phyloP scores from a whole-genome alignment of 2,329 filamentous ascomycete genomes.

The Xylaria sp. region DNA sequence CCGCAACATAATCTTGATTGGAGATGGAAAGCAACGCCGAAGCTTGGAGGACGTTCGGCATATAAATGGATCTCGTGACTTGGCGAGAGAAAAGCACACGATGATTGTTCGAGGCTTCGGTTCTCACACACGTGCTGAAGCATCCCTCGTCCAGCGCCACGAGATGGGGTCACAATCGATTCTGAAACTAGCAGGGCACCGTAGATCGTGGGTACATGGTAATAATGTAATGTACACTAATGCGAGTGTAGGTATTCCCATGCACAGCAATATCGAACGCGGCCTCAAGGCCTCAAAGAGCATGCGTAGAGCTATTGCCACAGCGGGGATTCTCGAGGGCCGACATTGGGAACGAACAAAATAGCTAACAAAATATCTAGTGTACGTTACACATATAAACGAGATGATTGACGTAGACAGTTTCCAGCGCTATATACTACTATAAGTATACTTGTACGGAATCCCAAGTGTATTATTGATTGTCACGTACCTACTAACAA shows the following conservation, averaged over 20 bases:
- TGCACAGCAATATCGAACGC: background rate
- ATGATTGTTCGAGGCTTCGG: constrained; percentile 6
- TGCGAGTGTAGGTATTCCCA: background rate
- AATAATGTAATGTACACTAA: background rate
- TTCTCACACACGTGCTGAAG: background rate
- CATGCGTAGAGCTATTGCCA: background rate
- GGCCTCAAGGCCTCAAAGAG: background rate
- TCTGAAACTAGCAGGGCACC: too few relatives aligned
- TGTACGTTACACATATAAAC: too few relatives aligned
- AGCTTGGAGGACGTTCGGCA: constrained; percentile 5
- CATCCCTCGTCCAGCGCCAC: background rate
- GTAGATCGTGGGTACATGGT: background rate
- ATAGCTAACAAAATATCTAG: too few relatives aligned
- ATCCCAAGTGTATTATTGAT: too few relatives aligned
- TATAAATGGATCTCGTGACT: constrained; percentile 10
- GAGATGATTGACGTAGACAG: too few relatives aligned
- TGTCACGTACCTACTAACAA: too few relatives aligned
- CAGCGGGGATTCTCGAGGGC: background rate
- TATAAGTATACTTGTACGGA: too few relatives aligned
- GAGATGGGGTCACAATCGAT: background rate
- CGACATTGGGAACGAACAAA: background rate
- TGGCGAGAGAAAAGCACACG: constrained; percentile 7
- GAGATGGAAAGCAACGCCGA: background rate
- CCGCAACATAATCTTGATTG: background rate
- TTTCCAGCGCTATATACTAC: too few relatives aligned